Evolutionary conservation across 140 eudicot species (phyloP), one percentile per base, ranked within the genome.

Genomic region (Stevia rebaudiana): DNA sequence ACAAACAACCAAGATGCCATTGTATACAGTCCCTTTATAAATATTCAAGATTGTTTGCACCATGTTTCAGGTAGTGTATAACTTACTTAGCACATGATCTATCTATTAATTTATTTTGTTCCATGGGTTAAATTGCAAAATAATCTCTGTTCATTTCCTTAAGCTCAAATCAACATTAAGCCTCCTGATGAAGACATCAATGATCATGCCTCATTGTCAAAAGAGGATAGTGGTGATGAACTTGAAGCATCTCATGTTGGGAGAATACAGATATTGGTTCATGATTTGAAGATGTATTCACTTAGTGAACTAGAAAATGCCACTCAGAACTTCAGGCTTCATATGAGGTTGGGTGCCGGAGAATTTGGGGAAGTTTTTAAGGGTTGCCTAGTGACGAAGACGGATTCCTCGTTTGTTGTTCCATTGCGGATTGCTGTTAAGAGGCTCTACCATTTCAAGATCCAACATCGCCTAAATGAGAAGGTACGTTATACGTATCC

Each of bases 1-100:
- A 46, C 51, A 46, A 46, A 46, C 51, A 46, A 46, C 51, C 51
- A 46, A 46, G 51, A 46, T 46, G 51, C 23, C 51, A 46, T 16
- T 46, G 51, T 5, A 15, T 46, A 46, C 51, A 46, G 23, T 46
- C 51, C 51, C 16, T 46, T 16, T 16, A 44, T 0, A 22, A 22
- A 44, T 44, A 44, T 44, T 15, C 21, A n/a, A 22, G 51, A 44
- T 17, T 6, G 22, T 44, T 44, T 44, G 51, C 21, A 44, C 9
- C 9, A 44, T 44, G 22, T 44, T 44, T 44, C 51, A 44, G 51
- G 22, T 46, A 16, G 11, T 46, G 22, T 17, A 46, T 46, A 3
- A 6, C 0, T 16, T 5, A 8, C 16, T 5, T 16, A 46, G 51
- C 16, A 46, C 21, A 15, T 46, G 5, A n/a, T n/a, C n/a, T n/a